A percentile compares a stretch with the other conserved stretches of the same genome.
Evolutionary conservation across 192 early-diverging fungal genomes (phyloP).

Genomic region (Backusella parvicylindrica): DNA sequence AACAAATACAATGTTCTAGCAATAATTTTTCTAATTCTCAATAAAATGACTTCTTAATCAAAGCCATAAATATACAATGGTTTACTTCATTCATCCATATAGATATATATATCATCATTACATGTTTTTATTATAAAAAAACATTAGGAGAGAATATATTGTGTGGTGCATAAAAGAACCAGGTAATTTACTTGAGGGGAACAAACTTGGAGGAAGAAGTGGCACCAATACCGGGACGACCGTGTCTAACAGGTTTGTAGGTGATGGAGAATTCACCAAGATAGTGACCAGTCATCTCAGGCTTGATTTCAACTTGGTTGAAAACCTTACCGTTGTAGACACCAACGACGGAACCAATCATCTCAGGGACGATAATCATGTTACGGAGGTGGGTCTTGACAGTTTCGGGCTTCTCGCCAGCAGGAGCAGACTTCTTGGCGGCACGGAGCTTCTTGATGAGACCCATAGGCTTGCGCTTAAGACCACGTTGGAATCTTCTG

Average conservation of each 20-base stretch:
- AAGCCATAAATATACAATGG: not conserved
- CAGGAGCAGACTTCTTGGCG: constrained; percentile 90
- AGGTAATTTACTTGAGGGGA: constrained; percentile 72
- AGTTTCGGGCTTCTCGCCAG: constrained; percentile 88
- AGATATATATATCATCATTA: not conserved
- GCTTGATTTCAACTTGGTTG: constrained; percentile 97
- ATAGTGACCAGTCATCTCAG: constrained; percentile 35
- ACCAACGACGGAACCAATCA: constrained; percentile 95
- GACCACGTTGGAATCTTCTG: constrained; percentile 97
- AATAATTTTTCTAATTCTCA: not conserved
- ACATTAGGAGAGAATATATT: not conserved
- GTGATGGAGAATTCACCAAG: constrained; percentile 58
- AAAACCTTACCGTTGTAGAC: constrained; percentile 99
- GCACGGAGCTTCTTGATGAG: constrained; percentile 99
- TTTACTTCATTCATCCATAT: not conserved
- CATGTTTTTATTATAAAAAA: not conserved
- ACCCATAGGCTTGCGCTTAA: constrained; percentile 99
- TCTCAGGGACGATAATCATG: constrained; percentile 99
- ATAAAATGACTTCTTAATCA: not conserved
- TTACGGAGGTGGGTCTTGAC: constrained; percentile 99
- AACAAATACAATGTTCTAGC: too few species aligned
- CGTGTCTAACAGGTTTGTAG: constrained; percentile 99
- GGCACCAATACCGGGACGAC: constrained; percentile 99
- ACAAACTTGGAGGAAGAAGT: constrained; percentile 95
- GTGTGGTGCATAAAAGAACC: not conserved